Conservation (phyloP, 768 basidiomycete genomes). For the Kwoniella botswanensis region DNA sequence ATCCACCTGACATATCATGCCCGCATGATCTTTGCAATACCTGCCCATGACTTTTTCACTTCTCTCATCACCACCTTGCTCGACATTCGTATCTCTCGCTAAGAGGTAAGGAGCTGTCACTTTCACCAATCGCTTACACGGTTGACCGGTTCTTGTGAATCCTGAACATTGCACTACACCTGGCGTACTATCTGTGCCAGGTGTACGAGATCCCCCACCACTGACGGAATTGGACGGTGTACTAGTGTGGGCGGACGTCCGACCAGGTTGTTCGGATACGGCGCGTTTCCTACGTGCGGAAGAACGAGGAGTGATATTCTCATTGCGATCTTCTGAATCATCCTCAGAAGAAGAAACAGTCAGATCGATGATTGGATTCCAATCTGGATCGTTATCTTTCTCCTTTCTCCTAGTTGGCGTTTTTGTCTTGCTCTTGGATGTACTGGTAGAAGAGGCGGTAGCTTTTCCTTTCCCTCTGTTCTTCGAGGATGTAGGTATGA, state of each 20-base stretch:
- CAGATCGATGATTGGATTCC: constrained; percentile 20
- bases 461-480: constrained; percentile 5
- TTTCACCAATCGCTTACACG: constrained; percentile 53
- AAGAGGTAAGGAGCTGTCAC: constrained; percentile 44
- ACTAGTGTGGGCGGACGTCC: background rate
- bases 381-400: background rate
- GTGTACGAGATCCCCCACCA: background rate
- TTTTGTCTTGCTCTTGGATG: background rate
- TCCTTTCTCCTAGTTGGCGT: background rate
- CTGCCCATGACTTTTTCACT: constrained; percentile 32
- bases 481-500: constrained; percentile 1
- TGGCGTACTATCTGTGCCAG: background rate
- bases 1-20: constrained; percentile 50
- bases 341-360: constrained; percentile 7
- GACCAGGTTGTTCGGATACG: constrained; percentile 28
- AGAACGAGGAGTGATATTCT: constrained; percentile 33
- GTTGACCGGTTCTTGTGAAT: constrained; percentile 49
- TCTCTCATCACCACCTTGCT: constrained; percentile 4
- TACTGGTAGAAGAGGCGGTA: background rate
- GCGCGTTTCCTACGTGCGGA: constrained; percentile 33
- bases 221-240: background rate
- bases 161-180: constrained; percentile 49
- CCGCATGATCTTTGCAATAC: constrained; percentile 56
- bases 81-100: constrained; percentile 10
- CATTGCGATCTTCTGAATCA: background rate